Percentiles rank a stretch among this genome's conserved stretches.
These are phyloP conservation scores for Aspergillus hiratsukae DNA, from an alignment of 2,329 filamentous ascomycete genomes.

Conservation along the genomic window DNA sequence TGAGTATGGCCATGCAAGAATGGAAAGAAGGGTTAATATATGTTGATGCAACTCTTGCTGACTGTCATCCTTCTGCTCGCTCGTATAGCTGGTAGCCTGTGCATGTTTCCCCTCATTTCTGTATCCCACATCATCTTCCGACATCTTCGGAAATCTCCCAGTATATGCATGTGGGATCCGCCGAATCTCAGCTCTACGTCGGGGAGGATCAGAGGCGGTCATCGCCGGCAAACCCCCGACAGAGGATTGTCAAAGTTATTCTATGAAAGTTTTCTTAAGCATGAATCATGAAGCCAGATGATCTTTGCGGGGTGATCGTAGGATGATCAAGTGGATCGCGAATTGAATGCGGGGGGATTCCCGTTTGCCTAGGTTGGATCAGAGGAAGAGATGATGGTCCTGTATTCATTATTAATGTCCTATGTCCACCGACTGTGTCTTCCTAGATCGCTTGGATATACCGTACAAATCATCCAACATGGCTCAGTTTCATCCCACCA, in stretches of 20 bases:
- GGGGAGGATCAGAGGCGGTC: neutral
- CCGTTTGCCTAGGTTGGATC: neutral
- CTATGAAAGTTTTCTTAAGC: no score
- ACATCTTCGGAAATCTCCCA: neutral
- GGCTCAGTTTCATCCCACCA: conserved; percentile 1
- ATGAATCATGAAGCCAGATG: no score
- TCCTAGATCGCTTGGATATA: neutral
- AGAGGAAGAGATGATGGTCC: neutral
- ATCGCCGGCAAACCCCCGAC: neutral
- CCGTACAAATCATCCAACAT: neutral
- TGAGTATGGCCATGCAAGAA: neutral
- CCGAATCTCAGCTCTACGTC: neutral
- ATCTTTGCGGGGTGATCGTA: no score
- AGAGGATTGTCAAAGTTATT: neutral
- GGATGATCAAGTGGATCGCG: no score
- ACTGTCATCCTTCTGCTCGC: no score
- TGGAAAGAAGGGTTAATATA: neutral
- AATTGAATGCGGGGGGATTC: neutral
- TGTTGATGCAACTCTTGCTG: neutral
- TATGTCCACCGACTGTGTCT: neutral
- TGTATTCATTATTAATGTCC: neutral
- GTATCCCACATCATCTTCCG: neutral
- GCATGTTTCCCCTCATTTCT: neutral
- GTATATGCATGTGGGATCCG: neutral
- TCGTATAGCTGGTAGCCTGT: neutral